Conservation (phyloP, 2,329 filamentous ascomycete species). For the Chaetomiaceae sp. region DNA sequence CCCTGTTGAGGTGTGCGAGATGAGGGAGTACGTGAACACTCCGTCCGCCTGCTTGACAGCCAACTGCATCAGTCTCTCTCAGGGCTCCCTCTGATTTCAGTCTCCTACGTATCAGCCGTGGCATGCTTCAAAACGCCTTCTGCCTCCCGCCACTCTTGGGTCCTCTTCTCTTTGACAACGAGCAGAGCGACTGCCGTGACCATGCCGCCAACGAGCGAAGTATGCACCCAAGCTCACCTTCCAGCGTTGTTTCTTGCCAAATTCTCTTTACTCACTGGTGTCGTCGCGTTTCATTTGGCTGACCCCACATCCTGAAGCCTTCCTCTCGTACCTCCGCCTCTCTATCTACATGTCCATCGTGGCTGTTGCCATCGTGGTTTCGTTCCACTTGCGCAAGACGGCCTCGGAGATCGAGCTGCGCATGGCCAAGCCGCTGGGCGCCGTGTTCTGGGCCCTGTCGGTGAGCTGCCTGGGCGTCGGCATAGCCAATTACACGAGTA, state of each 20-base stretch:
- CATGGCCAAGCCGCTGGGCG: slow-evolving; percentile 76
- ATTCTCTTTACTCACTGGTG: slow-evolving; percentile 52
- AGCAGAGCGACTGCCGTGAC: slow-evolving; percentile 66
- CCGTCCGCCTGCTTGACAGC: too few relatives aligned
- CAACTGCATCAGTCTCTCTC: too few relatives aligned
- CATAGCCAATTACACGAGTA: slow-evolving; percentile 79
- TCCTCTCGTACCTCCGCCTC: slow-evolving; percentile 85
- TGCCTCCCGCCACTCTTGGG: slow-evolving; percentile 57
- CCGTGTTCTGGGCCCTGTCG: slow-evolving; percentile 80
- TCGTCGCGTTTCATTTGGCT: not conserved
- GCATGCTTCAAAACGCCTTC: slow-evolving; percentile 41
- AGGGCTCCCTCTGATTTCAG: not conserved
- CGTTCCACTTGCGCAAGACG: slow-evolving; percentile 77
- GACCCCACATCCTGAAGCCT: slow-evolving; percentile 37
- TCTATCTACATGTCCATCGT: slow-evolving; percentile 89
- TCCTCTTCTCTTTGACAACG: slow-evolving; percentile 67
- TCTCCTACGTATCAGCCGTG: slow-evolving; percentile 13
- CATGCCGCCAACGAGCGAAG: slow-evolving; percentile 75
- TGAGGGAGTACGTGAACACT: slow-evolving; percentile 33
- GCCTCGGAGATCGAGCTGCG: slow-evolving; percentile 65
- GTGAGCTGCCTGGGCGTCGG: slow-evolving; percentile 71
- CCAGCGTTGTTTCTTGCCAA: not conserved
- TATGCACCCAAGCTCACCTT: slow-evolving; percentile 55
- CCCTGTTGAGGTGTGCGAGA: slow-evolving; percentile 40
- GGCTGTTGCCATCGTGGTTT: slow-evolving; percentile 81